phyloP scores from a whole-genome alignment of 2,329 filamentous ascomycete genomes.

The Moelleriella libera region DNA sequence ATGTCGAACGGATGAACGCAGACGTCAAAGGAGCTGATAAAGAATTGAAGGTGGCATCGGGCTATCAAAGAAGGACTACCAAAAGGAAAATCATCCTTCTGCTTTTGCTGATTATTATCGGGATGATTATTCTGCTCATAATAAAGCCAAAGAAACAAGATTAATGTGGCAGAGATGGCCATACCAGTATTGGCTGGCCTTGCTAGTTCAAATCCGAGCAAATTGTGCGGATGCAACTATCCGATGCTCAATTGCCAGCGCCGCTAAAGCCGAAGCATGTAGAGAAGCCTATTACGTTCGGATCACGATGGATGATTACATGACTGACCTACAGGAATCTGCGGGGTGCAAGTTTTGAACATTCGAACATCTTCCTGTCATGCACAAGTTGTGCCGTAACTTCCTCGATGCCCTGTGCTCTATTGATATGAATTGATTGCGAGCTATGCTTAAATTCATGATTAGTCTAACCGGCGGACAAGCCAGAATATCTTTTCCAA shows the following conservation, averaged over 20 bases:
- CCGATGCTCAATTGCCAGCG: too few relatives aligned
- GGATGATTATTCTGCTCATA: conserved; percentile 70
- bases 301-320: too few relatives aligned
- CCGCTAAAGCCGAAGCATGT: too few relatives aligned
- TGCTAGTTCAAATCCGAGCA: background rate
- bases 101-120: conserved; percentile 70
- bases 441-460: too few relatives aligned
- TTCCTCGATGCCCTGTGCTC: too few relatives aligned
- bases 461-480: conserved; percentile 7
- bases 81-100: conserved; percentile 90
- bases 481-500: conserved; percentile 14
- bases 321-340: too few relatives aligned
- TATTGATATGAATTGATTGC: too few relatives aligned
- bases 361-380: too few relatives aligned
- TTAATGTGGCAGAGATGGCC: conserved; percentile 3
- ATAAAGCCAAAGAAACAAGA: conserved; percentile 58
- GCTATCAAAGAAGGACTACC: conserved; percentile 75
- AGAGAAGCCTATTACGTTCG: too few relatives aligned
- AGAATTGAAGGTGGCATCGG: conserved; percentile 76
- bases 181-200: background rate
- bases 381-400: too few relatives aligned
- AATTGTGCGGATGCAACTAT: background rate
- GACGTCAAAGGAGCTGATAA: conserved; percentile 90
- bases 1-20: conserved; percentile 87
- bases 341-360: too few relatives aligned